Base-by-base conservation (phyloP, 1,284 basidiomycete genomes). In the Laetiporus sulphureus region DNA sequence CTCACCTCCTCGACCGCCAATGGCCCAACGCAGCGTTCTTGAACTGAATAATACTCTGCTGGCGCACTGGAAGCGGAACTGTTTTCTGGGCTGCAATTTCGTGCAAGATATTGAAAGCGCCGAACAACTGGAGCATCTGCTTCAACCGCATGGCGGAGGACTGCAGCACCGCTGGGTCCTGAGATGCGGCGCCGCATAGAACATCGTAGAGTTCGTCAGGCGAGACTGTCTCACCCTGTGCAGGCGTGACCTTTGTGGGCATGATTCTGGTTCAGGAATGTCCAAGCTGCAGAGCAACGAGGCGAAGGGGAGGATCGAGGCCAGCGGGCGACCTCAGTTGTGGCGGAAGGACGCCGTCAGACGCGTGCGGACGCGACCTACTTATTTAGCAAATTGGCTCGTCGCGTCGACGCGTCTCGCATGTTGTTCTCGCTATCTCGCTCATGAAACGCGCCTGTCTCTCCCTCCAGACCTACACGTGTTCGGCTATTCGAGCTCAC, bases 1-100 rank as follows among this genome's bases (percentile, higher is more conserved):
- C 46, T 42, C 50, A 85, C 87, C 77, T 85, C 62, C 79, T 66
- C 21, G 80, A 80, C 55, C 72, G 69, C 86, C 86, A 90, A 51
- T 83, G 78, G 38, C 62, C 63, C 4, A 77, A 55, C 5, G 77
- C 80, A 2, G 70, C 67, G 49, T 90, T 90, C 61, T 90, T 90
- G 62, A 89, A 83, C 54, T 89, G 86, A 43, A 90, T 86, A 49
- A 88, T 86, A 31, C 80, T 75, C 54, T 83, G 80, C 53, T 85
- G 77, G 32, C 86, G 77, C 35, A 87, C 71, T n/a, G 64, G 64
- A 21, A 85, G 57, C 13, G 83, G 77, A 13, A 80, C 59, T 1
- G 68, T 61, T 49, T 62, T 66, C 52, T 77, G 72, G 24, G 75
- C 66, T 22, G 85, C 81, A 58, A 90, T 86, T 50, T 79, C 73